Evolutionary conservation across 345 rosid genomes (phyloP), one percentile per base, ranked within the genome.

Genomic region (Camelina neglecta): DNA sequence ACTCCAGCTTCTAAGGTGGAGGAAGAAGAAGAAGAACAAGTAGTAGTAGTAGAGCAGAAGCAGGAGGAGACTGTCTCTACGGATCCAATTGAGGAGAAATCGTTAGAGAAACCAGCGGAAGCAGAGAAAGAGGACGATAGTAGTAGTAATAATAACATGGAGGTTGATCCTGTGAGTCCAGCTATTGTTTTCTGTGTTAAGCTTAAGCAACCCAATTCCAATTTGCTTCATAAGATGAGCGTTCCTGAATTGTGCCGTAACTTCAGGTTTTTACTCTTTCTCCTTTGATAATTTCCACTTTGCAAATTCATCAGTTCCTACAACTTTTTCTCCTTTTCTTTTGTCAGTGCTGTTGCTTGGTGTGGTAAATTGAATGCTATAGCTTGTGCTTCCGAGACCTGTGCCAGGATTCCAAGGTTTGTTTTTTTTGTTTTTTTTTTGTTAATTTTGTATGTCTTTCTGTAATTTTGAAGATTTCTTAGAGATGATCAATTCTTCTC

Each of bases 281-380:
- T 18, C 18, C 13, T 7, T 67, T 8, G 11, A 4, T 1, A 59
- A 45, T 20, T 65, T 44, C 4, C 49, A 45, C 49, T 15, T 15
- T 2, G 16, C 18, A 8, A 65, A 54, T 4, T 56, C 42, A 47
- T 70, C 35, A n/a, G 7, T 23, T 70, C 0, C 13, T 56, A 10
- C 33, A 1, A 44, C 3, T 2, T 15, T 47, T 47, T 47, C 51
- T 47, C 51, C 10, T n/a, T n/a, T 47, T 47, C 7, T n/a, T 15
- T 47, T 73, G 68, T 7, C 81, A 95, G 99, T 87, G 97, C 97
- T 20, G 97, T 95, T 81, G 93, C 99, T 54, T 95, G 99, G 99
- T 95, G 97, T 82, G 99, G 99, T 38, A 95, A 89, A 85, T 81
- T 95, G 84, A 95, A 95, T 78, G 97, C 97, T n/a, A 90, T 95